phyloP scores from a whole-genome alignment of 1,284 basidiomycete species.

The Trichosporon sp. region DNA sequence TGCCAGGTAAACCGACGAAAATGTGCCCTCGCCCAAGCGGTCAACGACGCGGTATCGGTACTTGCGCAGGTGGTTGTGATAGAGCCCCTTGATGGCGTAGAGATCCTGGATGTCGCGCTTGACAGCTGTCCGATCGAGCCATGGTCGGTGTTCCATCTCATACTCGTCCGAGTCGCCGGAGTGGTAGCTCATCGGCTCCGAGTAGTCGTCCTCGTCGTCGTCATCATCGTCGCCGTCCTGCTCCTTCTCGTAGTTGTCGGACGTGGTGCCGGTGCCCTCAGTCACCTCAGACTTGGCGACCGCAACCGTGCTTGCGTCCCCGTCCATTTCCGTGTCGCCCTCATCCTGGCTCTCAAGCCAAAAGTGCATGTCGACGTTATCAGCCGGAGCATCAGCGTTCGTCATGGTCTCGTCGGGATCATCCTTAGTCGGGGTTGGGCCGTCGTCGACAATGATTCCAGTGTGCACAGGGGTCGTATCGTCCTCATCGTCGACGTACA shows the following conservation, averaged over 20 bases:
- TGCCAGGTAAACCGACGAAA: slow-evolving; percentile 98
- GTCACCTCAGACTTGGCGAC: not conserved
- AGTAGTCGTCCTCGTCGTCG: slow-evolving; percentile 29
- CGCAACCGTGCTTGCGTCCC: not conserved
- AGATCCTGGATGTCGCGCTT: slow-evolving; percentile 69
- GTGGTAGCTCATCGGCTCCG: slow-evolving; percentile 41
- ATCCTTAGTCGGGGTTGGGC: slow-evolving; percentile 27
- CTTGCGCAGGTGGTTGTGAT: slow-evolving; percentile 21
- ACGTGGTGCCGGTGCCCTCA: not conserved
- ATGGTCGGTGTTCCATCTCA: slow-evolving; percentile 57
- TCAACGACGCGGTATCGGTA: slow-evolving; percentile 78
- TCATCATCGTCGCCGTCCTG: slow-evolving; percentile 23
- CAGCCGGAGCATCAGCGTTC: slow-evolving; percentile 41
- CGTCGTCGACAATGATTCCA: slow-evolving; percentile 20
- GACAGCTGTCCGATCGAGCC: slow-evolving; percentile 75
- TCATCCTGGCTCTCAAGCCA: slow-evolving; percentile 45
- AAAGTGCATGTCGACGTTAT: slow-evolving; percentile 30
- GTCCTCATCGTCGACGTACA: slow-evolving; percentile 19
- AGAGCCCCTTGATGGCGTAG: slow-evolving; percentile 35
- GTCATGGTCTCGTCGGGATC: slow-evolving; percentile 34
- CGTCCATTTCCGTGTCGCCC: slow-evolving; percentile 21
- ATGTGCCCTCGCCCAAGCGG: slow-evolving; percentile 91
- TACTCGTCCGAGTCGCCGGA: slow-evolving; percentile 53
- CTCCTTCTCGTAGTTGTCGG: not conserved
- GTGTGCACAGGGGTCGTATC: not conserved